Percentiles rank a stretch among this genome's conserved stretches.
Conservation (phyloP, 1,284 basidiomycete species). For the Butyriboletus appendiculatus region DNA sequence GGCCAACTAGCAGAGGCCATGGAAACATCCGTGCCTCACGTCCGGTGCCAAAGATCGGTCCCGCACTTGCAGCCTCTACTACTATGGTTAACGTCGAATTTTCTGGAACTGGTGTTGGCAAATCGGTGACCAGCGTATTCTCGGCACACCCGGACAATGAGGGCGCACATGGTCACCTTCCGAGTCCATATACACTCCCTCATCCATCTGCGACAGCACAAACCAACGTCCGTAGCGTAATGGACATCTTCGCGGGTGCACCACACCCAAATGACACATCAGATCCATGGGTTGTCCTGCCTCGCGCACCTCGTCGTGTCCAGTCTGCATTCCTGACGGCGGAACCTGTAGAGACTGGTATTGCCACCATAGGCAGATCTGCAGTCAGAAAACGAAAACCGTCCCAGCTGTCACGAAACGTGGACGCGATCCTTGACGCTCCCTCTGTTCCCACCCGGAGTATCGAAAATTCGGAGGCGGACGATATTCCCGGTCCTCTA, state of each 20-base stretch:
- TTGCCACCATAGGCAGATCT: slow-evolving; percentile 25
- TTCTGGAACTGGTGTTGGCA: slow-evolving; percentile 72
- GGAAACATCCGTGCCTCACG: slow-evolving; percentile 34
- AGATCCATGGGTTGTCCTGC: slow-evolving; percentile 70
- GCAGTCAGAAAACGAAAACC: slow-evolving; percentile 28
- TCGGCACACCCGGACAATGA: slow-evolving; percentile 37
- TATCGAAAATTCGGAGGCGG: slow-evolving; percentile 37
- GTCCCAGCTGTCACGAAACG: slow-evolving; percentile 57
- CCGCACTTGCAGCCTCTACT: slow-evolving; percentile 81
- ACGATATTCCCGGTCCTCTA: slow-evolving; percentile 44
- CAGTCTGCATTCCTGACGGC: slow-evolving; percentile 31
- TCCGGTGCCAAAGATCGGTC: slow-evolving; percentile 71
- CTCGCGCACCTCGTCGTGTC: slow-evolving; percentile 44
- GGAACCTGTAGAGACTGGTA: slow-evolving; percentile 15
- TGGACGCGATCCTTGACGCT: slow-evolving; percentile 78
- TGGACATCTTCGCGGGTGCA: slow-evolving; percentile 87
- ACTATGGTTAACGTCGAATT: slow-evolving; percentile 95
- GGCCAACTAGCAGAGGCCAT: slow-evolving; percentile 21
- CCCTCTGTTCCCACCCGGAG: slow-evolving; percentile 33
- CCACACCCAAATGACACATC: slow-evolving; percentile 44
- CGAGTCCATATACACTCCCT: slow-evolving; percentile 20
- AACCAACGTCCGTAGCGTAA: slow-evolving; percentile 43
- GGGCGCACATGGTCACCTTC: slow-evolving; percentile 18
- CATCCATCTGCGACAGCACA: slow-evolving; percentile 24
- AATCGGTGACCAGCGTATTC: slow-evolving; percentile 66